A percentile compares a stretch with the other conserved stretches of the same genome.
phyloP scores from a whole-genome alignment of 2,329 filamentous ascomycete genomes.

The Alternaria infectoria region DNA sequence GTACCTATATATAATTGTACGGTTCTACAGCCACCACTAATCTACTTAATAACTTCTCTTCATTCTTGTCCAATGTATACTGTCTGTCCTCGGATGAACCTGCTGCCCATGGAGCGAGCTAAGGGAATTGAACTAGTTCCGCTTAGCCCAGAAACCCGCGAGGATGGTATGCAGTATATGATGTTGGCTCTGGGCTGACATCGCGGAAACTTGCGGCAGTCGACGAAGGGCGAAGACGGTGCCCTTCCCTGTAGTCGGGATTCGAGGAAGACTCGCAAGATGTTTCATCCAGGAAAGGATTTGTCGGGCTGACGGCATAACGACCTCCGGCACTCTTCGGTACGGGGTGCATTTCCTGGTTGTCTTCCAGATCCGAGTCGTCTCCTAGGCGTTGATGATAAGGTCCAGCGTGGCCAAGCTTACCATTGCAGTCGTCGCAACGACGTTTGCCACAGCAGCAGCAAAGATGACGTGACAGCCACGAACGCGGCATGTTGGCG shows the following conservation, averaged over 20 bases:
- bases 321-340: neutral
- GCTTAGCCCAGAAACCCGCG: constrained; percentile 1
- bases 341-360: constrained; percentile 9
- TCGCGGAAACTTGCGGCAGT: constrained; percentile 8
- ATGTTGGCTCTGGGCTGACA: constrained; percentile 12
- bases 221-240: constrained; percentile 13
- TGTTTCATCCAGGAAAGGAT: constrained; percentile 5
- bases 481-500: constrained; percentile 25
- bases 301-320: neutral
- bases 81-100: neutral
- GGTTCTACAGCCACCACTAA: neutral
- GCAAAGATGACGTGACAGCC: constrained; percentile 25
- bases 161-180: constrained; percentile 16
- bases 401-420: constrained; percentile 16
- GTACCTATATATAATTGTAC: neutral
- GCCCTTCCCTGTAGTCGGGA: constrained; percentile 1
- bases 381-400: constrained; percentile 11
- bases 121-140: neutral
- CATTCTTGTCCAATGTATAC: neutral
- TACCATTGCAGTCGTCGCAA: constrained; percentile 21
- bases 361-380: constrained; percentile 9
- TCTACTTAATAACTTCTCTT: neutral
- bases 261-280: constrained; percentile 7
- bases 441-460: constrained; percentile 24
- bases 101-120: neutral